These are phyloP conservation scores for Calonectria ilicicola DNA, from an alignment of 2,329 filamentous ascomycete genomes.

Conservation along the genomic window DNA sequence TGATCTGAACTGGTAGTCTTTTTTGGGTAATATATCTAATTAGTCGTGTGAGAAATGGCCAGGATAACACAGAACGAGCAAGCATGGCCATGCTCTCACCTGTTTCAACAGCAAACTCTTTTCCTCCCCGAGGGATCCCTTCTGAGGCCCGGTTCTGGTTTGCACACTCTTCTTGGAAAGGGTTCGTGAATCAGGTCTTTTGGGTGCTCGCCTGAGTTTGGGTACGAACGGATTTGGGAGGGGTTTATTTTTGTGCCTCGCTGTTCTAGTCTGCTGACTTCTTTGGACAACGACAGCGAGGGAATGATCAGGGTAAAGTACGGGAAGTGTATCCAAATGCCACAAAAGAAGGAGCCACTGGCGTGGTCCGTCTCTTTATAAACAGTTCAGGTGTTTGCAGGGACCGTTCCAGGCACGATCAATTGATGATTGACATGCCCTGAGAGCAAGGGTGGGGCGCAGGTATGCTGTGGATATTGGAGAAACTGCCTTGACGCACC, in stretches of 20 bases:
- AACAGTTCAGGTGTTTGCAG: not conserved
- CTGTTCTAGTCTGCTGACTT: slow-evolving; percentile 15
- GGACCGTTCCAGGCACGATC: not conserved
- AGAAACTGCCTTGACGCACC: slow-evolving; percentile 43
- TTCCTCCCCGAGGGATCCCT: not conserved
- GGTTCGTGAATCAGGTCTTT: not conserved
- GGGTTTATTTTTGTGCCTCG: slow-evolving; percentile 11
- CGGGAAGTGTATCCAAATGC: not conserved
- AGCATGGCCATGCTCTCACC: not conserved
- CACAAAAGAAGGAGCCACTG: not conserved
- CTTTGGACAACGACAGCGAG: not conserved
- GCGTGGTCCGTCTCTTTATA: not conserved
- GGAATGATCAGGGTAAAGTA: not conserved
- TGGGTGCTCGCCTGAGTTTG: not conserved
- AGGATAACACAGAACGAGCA: not conserved
- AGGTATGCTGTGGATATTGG: slow-evolving; percentile 13
- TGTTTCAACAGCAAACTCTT: not conserved
- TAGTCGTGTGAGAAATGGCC: slow-evolving; percentile 11
- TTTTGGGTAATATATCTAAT: not conserved
- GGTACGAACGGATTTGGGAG: not conserved
- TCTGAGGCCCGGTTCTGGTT: not conserved
- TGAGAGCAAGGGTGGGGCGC: slow-evolving; percentile 19
- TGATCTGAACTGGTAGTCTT: slow-evolving; percentile 22
- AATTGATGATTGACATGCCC: not conserved
- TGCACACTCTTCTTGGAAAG: not conserved